Base-by-base conservation (phyloP, 2,329 filamentous ascomycete genomes). In the Aspergillus sp. region DNA sequence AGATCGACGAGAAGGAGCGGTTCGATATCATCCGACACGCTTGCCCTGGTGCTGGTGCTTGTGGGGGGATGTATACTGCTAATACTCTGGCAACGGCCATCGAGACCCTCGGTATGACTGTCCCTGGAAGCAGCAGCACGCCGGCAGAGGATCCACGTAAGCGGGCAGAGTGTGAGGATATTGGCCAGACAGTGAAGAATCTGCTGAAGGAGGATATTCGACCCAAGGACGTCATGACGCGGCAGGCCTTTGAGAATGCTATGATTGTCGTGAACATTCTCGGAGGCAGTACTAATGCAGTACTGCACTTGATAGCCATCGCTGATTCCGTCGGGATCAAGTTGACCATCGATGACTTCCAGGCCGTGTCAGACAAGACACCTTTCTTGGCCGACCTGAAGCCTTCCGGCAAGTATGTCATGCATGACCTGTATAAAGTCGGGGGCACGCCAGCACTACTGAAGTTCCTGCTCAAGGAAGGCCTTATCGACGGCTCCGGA, bases 201-300 rank as follows among this genome's bases (percentile, higher is more conserved):
- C 80, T 91, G 3, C 81, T 93, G 43, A 85, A 84, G 67, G 87
- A 91, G 72, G 88, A 92, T 65, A 91, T 93, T 67, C 81, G 85
- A 57, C 90, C 90, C 4, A 82, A 82, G 55, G 90, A 93, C 69
- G 89, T 92, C 74, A 80, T 93, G 75, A 92, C 90, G 5, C 85
- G 89, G 57, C 80, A 89, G 70, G 89, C 90, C 1, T 91, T 93
- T 66, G 89, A 92, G 77, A 88, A 92, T 71, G 90, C 90, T 69
- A 92, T 93, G 89, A 83, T 89, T 9, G 81, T 92, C 25, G 87
- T 91, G 63, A 92, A 87, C 70, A 88, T 92, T 64, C 89, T 91
- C 1, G 90, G 90, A 41, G 90, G 90, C 65, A 91, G 89, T 73
- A 93, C 90, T 60, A 93, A 93, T 74, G 90, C 90, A 36, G 90